Evolutionary conservation across 164 flowering plant genomes (phyloP).

Genomic region (Chimonanthus salicifolius): DNA sequence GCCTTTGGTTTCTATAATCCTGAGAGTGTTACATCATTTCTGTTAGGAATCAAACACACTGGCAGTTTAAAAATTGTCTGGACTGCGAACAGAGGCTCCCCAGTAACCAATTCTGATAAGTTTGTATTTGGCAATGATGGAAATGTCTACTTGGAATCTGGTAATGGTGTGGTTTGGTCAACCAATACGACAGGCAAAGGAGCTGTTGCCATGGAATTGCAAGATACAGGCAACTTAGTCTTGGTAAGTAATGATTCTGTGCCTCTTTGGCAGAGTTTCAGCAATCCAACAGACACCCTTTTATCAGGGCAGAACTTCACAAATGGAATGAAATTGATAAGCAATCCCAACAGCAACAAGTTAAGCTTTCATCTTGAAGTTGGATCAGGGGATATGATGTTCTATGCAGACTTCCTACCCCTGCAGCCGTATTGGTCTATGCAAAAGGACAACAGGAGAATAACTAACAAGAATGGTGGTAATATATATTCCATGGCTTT

Average conservation of each 20-base stretch:
- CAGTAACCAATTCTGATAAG: conserved; percentile 32
- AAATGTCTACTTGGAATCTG: conserved; percentile 28
- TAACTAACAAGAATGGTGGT: conserved; percentile 18
- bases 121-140: conserved; percentile 44
- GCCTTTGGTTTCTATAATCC: conserved; percentile 32
- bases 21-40: conserved; percentile 26
- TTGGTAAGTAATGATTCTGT: conserved; percentile 23
- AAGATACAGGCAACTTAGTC: conserved; percentile 44
- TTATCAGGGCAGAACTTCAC: conserved; percentile 37
- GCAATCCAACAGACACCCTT: conserved; percentile 52
- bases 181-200: conserved; percentile 35
- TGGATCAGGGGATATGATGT: conserved; percentile 38
- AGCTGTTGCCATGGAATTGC: conserved; percentile 31
- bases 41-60: conserved; percentile 31
- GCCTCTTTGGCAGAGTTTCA: conserved; percentile 51
- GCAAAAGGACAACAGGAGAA: conserved; percentile 32
- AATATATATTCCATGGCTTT: conserved; percentile 28
- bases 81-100: conserved; percentile 51
- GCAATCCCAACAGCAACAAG: conserved; percentile 24
- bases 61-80: conserved; percentile 33
- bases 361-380: conserved; percentile 28
- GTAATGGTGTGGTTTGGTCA: conserved; percentile 33
- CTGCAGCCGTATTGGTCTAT: conserved; percentile 57
- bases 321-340: conserved; percentile 40
- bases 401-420: conserved; percentile 39